Percentiles rank a stretch among this genome's conserved stretches.
phyloP scores from a whole-genome alignment of 2,329 filamentous ascomycete species.

The Rasamsonia emersonii region DNA sequence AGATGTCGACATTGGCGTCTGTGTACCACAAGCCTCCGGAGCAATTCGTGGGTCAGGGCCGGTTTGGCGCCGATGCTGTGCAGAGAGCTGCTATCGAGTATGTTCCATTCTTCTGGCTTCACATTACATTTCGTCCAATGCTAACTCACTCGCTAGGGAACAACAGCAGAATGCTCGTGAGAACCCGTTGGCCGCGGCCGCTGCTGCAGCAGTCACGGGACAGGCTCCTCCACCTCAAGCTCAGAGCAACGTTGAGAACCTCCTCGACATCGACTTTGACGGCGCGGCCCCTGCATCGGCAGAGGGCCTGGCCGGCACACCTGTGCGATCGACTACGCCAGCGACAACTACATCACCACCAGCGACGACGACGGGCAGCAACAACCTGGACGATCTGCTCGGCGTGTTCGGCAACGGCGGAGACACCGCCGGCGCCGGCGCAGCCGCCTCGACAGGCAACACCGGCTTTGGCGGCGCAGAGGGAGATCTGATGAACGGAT shows the following conservation, averaged over 20 bases:
- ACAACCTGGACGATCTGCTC: constrained; percentile 75
- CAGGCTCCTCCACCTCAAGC: constrained; percentile 42
- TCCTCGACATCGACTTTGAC: constrained; percentile 94
- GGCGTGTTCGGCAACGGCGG: constrained; percentile 54
- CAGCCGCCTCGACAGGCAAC: constrained; percentile 21
- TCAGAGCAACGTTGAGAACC: constrained; percentile 82
- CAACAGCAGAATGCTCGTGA: constrained; percentile 86
- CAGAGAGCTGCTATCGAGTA: constrained; percentile 88
- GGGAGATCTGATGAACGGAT: constrained; percentile 67
- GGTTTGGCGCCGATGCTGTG: constrained; percentile 87
- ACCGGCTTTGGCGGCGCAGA: constrained; percentile 23
- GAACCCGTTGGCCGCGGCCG: constrained; percentile 85
- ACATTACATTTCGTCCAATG: neutral
- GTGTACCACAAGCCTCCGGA: constrained; percentile 98
- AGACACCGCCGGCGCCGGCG: constrained; percentile 17
- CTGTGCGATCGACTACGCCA: constrained; percentile 42
- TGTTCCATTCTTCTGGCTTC: constrained; percentile 15
- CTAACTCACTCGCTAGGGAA: constrained; percentile 44
- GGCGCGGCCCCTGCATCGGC: constrained; percentile 84
- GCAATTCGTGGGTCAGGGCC: constrained; percentile 93
- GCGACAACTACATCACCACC: neutral
- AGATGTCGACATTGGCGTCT: constrained; percentile 89
- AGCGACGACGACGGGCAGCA: constrained; percentile 30
- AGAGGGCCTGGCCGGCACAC: constrained; percentile 48
- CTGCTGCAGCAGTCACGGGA: constrained; percentile 53